These are phyloP conservation scores for Ophiorrhiza pumila DNA, from an alignment of 257 asterid genomes.

Conservation along the genomic window DNA sequence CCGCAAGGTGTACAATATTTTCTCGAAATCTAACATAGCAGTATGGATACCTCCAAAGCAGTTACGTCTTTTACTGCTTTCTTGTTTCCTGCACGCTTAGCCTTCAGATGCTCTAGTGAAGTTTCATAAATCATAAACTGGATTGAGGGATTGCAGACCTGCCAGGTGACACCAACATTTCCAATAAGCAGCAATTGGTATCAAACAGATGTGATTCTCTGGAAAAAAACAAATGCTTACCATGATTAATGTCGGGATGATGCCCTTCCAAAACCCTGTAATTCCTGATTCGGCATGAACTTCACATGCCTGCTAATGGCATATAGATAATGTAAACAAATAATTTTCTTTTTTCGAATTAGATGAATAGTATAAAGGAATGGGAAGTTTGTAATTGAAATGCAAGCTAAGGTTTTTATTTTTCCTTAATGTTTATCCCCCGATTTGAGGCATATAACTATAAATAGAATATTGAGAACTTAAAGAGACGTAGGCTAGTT, in stretches of 20 bases:
- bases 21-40: not conserved
- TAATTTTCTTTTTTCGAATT: not conserved
- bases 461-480: not conserved
- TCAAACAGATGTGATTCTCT: not conserved
- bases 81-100: constrained; percentile 51
- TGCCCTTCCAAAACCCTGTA: constrained; percentile 90
- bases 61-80: constrained; percentile 38
- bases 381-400: not conserved
- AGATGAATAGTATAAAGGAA: not conserved
- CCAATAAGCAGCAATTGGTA: constrained; percentile 19
- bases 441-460: not conserved
- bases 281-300: constrained; percentile 82
- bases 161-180: constrained; percentile 25
- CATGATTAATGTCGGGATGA: constrained; percentile 83
- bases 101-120: constrained; percentile 64
- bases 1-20: not conserved
- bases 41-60: constrained; percentile 63
- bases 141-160: constrained; percentile 97
- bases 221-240: constrained; percentile 32
- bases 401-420: too few relatives aligned
- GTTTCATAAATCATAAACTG: constrained; percentile 96
- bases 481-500: not conserved
- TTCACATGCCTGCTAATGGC: constrained; percentile 68
- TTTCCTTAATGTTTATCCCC: not conserved
- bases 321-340: not conserved